These are phyloP conservation scores for Bruguiera sexangula DNA, from an alignment of 345 rosid genomes.

Conservation along the genomic window DNA sequence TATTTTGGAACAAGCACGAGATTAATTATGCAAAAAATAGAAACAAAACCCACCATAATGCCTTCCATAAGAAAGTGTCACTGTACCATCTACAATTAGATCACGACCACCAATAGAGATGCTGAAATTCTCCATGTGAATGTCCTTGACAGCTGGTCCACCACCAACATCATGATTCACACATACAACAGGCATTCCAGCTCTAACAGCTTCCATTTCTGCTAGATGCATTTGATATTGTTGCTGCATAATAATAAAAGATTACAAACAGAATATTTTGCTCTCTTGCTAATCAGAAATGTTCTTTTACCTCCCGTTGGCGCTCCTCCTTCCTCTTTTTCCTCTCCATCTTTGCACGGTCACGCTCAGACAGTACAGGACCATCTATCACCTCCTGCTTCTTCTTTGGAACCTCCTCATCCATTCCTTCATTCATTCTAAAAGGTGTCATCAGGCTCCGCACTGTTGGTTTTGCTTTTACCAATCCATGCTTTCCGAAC, in stretches of 20 bases:
- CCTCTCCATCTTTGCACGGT: conserved; percentile 71
- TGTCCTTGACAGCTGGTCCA: conserved; percentile 80
- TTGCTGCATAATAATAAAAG: conserved; percentile 43
- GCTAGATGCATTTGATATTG: conserved; percentile 88
- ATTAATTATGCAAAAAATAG: conserved; percentile 7
- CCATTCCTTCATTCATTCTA: conserved; percentile 99
- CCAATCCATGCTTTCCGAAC: conserved; percentile 92
- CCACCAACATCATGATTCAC: conserved; percentile 71
- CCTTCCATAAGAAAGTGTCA: conserved; percentile 91
- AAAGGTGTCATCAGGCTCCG: conserved; percentile 85
- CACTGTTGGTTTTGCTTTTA: conserved; percentile 64
- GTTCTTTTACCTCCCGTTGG: conserved; percentile 66
- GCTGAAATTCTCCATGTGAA: conserved; percentile 88
- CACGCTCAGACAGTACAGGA: conserved; percentile 83
- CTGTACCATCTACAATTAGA: conserved; percentile 82
- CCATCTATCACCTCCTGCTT: conserved; percentile 86
- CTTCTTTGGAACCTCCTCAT: conserved; percentile 83
- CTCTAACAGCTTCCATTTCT: conserved; percentile 94
- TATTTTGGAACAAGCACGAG: conserved; percentile 10
- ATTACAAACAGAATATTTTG: neutral
- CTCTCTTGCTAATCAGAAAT: too few species aligned
- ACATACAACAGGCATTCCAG: conserved; percentile 86
- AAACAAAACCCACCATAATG: conserved; percentile 74
- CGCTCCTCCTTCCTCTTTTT: conserved; percentile 95
- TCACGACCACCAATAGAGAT: conserved; percentile 98